A percentile compares a stretch with the other conserved stretches of the same genome.
Conservation (phyloP, 441 rosid species). For the Gossypium schwendimanii region DNA sequence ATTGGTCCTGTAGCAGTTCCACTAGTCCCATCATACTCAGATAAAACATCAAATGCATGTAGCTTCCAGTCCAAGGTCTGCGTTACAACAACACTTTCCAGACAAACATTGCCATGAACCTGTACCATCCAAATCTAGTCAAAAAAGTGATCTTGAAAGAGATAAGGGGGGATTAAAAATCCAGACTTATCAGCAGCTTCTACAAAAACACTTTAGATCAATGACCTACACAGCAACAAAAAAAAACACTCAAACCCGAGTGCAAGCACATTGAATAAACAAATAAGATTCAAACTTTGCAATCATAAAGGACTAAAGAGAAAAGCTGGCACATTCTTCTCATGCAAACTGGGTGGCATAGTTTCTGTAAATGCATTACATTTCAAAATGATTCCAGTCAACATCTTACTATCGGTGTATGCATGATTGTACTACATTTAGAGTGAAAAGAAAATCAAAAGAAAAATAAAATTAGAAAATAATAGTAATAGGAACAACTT, state of each 20-base stretch:
- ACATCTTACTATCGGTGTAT: neutral
- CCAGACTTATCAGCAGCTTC: neutral
- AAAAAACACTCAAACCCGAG: constrained; percentile 2
- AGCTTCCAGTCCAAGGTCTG: constrained; percentile 98
- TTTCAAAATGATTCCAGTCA: neutral
- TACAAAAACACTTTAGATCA: neutral
- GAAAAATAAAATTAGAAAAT: neutral
- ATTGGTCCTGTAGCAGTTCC: constrained; percentile 79
- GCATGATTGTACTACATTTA: neutral
- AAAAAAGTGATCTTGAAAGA: constrained; percentile 6
- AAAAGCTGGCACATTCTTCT: neutral
- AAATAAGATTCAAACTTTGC: neutral
- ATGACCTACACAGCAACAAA: constrained; percentile 5
- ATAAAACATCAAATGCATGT: constrained; percentile 92
- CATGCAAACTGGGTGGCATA: neutral
- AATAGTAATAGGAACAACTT: neutral
- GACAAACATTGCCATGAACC: constrained; percentile 98
- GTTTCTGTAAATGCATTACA: neutral
- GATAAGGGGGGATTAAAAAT: neutral
- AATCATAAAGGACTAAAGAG: neutral
- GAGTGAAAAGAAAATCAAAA: neutral
- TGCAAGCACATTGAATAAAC: neutral
- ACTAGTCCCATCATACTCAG: constrained; percentile 88
- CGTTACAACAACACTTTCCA: constrained; percentile 90
- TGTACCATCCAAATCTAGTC: constrained; percentile 27